Evolutionary conservation across 257 asterid genomes (phyloP).

Genomic region (Datura wrightii): DNA sequence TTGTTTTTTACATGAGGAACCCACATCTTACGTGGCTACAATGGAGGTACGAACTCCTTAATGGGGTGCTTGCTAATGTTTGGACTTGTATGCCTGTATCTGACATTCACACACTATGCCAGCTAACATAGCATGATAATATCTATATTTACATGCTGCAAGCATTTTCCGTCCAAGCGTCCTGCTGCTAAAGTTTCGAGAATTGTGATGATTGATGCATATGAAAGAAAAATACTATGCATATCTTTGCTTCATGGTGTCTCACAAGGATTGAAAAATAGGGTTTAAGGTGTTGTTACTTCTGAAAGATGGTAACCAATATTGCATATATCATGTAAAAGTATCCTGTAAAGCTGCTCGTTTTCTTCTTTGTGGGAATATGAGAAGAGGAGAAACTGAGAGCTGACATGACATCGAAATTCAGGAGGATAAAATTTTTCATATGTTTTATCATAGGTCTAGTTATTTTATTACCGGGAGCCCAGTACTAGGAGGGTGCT

Average conservation of each 20-base stretch:
- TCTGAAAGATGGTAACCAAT: not conserved
- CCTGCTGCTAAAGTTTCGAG: not conserved
- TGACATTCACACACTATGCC: not conserved
- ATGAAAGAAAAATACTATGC: not conserved
- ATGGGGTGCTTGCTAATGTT: not conserved
- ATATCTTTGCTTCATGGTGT: not conserved
- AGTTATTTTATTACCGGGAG: not conserved
- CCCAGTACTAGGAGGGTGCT: not conserved
- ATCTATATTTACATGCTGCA: not conserved
- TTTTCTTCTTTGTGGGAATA: not conserved
- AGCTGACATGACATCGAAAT: not conserved
- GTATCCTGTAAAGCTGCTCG: not conserved
- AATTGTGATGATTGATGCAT: not conserved
- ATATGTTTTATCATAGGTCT: not conserved
- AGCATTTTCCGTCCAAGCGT: not conserved
- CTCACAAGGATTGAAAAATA: not conserved
- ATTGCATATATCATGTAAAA: not conserved
- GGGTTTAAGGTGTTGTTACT: not conserved
- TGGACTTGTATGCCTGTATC: not conserved
- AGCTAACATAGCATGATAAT: not conserved
- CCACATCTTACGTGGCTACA: not conserved
- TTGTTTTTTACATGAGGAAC: not conserved
- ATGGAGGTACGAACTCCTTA: not conserved
- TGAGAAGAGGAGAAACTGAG: not conserved
- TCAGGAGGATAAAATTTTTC: not conserved